Evolutionary conservation across 495 filamentous ascomycete species (phyloP).

Genomic region (Niebla homalea): DNA sequence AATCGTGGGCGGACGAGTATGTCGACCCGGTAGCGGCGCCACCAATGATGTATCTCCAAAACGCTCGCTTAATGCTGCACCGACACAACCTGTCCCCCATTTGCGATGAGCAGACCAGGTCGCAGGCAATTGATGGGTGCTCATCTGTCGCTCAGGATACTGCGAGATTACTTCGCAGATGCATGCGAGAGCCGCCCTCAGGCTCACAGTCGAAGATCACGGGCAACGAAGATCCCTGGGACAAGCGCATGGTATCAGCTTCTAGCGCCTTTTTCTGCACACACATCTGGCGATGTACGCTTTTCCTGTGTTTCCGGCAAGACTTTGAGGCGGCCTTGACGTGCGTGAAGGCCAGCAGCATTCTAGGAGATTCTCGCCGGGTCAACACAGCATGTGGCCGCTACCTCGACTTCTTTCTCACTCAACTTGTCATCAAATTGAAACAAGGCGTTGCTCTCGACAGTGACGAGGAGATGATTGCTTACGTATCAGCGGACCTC

Average conservation of each 20-base stretch:
- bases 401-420: slow-evolving; percentile 72
- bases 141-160: slow-evolving; percentile 64
- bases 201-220: slow-evolving; percentile 12
- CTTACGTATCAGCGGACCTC: slow-evolving; percentile 78
- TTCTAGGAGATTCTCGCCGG: slow-evolving; percentile 54
- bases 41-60: slow-evolving; percentile 66
- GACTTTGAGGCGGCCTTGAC: slow-evolving; percentile 57
- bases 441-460: slow-evolving; percentile 42
- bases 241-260: slow-evolving; percentile 35
- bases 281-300: slow-evolving; percentile 80
- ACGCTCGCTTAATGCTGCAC: slow-evolving; percentile 72
- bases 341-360: slow-evolving; percentile 57
- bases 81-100: slow-evolving; percentile 77
- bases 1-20: slow-evolving; percentile 45
- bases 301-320: slow-evolving; percentile 64
- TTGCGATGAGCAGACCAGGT: slow-evolving; percentile 50
- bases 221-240: slow-evolving; percentile 28
- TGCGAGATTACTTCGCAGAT: slow-evolving; percentile 55
- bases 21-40: slow-evolving; percentile 62
- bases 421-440: slow-evolving; percentile 42
- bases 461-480: slow-evolving; percentile 83
- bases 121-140: slow-evolving; percentile 64
- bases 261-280: slow-evolving; percentile 58
- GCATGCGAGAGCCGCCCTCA: slow-evolving; percentile 28
- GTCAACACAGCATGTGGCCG: slow-evolving; percentile 71